Conservation (phyloP, 192 early-diverging fungal species). For the Podila horticola region DNA sequence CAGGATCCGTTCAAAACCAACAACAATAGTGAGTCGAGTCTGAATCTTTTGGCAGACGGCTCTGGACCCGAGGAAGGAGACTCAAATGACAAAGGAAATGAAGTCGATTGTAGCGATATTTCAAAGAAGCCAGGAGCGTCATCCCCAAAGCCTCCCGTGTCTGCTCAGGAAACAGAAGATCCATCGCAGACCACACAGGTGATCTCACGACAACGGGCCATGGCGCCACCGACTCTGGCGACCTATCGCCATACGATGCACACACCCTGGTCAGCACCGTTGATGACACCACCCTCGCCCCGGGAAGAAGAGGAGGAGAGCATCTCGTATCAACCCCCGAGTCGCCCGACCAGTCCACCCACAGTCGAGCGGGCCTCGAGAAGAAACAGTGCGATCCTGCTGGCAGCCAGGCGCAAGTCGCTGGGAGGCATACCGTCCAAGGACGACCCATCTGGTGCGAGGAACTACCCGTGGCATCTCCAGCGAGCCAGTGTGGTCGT, state of each 20-base stretch:
- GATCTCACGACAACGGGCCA: background rate
- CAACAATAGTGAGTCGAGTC: conserved; percentile 19
- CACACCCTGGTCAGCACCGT: background rate
- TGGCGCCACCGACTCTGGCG: background rate
- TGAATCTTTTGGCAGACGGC: background rate
- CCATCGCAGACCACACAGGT: background rate
- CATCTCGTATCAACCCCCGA: background rate
- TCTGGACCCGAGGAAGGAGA: background rate
- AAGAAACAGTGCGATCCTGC: conserved; percentile 1
- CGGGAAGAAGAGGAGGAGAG: background rate
- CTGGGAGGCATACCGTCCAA: background rate
- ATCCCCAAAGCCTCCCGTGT: too few relatives aligned
- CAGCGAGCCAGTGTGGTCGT: conserved; percentile 12
- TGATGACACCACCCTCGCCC: background rate
- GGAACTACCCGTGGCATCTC: background rate
- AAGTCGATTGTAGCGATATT: too few relatives aligned
- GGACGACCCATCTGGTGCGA: background rate
- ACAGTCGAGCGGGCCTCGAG: background rate
- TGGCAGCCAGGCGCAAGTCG: background rate
- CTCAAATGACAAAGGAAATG: too few relatives aligned
- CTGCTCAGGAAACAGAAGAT: too few relatives aligned
- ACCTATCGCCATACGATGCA: background rate
- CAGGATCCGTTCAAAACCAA: conserved; percentile 35
- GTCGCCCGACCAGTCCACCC: background rate
- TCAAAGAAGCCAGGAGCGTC: too few relatives aligned